Conservation (phyloP, 2,329 filamentous ascomycete genomes). For the Didymosphaeria variabile region DNA sequence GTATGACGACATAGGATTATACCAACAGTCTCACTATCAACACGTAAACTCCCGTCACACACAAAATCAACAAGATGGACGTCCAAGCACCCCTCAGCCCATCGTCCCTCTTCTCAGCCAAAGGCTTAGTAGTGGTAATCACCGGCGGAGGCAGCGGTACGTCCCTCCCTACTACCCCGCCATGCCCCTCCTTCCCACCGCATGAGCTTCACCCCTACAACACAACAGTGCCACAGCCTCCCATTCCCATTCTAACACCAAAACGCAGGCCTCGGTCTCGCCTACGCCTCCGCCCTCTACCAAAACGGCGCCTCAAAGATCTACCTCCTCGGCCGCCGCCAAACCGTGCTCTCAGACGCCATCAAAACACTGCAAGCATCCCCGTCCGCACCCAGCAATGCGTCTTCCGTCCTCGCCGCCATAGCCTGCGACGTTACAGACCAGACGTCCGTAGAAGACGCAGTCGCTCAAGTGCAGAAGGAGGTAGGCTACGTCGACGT, state of each 20-base stretch:
- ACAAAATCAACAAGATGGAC: slow-evolving; percentile 42
- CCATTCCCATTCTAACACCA: background rate
- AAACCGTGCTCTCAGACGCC: slow-evolving; percentile 53
- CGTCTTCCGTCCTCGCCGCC: slow-evolving; percentile 44
- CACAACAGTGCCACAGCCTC: background rate
- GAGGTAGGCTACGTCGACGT: slow-evolving; percentile 61
- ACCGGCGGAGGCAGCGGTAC: slow-evolving; percentile 54
- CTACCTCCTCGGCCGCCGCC: slow-evolving; percentile 57
- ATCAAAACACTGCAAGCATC: slow-evolving; percentile 44
- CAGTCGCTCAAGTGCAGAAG: slow-evolving; percentile 53
- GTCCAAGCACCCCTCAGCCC: slow-evolving; percentile 45
- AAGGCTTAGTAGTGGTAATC: slow-evolving; percentile 52
- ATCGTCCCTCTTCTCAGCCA: slow-evolving; percentile 50
- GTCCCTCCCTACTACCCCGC: slow-evolving; percentile 40
- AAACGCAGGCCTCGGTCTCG: slow-evolving; percentile 6
- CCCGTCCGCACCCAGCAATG: slow-evolving; percentile 35
- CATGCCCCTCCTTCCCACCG: slow-evolving; percentile 22
- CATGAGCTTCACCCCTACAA: background rate
- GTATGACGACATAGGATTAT: background rate
- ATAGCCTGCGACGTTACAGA: slow-evolving; percentile 56
- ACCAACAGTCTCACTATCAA: background rate
- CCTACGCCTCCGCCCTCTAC: slow-evolving; percentile 4
- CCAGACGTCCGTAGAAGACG: slow-evolving; percentile 51
- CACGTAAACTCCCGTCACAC: background rate
- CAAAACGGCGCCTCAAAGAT: slow-evolving; percentile 41